These are phyloP conservation scores for Aphanomyces astaci DNA, from an alignment of 352 stramenopile genomes.

Conservation along the genomic window DNA sequence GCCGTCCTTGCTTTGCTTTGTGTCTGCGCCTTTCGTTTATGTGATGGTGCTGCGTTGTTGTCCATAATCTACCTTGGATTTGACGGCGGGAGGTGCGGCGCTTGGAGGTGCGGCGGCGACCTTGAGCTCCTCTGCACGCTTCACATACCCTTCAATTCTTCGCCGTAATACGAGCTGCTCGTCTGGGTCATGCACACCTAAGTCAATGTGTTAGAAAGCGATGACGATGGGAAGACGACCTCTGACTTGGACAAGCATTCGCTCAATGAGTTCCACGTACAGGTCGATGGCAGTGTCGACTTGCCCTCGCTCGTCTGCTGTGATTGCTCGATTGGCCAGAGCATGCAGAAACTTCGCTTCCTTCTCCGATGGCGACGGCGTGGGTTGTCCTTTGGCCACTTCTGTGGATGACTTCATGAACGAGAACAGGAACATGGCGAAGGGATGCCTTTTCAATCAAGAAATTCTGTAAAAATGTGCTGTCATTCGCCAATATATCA, in stretches of 20 bases:
- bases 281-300: constrained; percentile 53
- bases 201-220: not conserved
- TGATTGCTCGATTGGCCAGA: constrained; percentile 31
- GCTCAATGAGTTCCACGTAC: constrained; percentile 66
- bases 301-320: constrained; percentile 39
- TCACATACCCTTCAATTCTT: constrained; percentile 76
- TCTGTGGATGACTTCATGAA: not conserved
- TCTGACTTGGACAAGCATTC: constrained; percentile 53
- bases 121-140: constrained; percentile 64
- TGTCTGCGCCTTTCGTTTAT: not conserved
- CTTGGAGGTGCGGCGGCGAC: not conserved
- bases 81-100: not conserved
- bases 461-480: no score
- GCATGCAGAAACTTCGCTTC: not conserved
- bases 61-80: not conserved
- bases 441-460: not conserved
- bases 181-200: not conserved
- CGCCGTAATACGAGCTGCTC: constrained; percentile 34
- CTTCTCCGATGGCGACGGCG: not conserved
- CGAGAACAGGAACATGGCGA: constrained; percentile 11
- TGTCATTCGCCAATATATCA: no score
- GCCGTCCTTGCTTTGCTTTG: constrained; percentile 25
- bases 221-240: constrained; percentile 28
- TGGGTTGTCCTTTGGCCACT: not conserved
- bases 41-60: not conserved